phyloP scores from a whole-genome alignment of 805 yeast species.

The Novakomyces olei region DNA sequence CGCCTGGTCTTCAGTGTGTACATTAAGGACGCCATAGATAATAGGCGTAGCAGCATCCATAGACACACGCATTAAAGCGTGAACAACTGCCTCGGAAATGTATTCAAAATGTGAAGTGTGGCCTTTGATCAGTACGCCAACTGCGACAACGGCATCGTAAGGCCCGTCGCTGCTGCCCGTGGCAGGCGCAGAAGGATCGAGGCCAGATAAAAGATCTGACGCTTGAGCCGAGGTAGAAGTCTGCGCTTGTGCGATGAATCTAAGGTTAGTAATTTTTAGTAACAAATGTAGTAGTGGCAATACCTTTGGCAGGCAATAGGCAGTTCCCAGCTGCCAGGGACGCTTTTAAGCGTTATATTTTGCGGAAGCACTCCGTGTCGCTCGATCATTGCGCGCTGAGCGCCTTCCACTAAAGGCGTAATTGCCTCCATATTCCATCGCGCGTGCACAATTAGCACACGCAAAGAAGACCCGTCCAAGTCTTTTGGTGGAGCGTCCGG shows the following conservation, averaged over 20 bases:
- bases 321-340: slow-evolving; percentile 88
- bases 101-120: slow-evolving; percentile 96
- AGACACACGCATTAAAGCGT: slow-evolving; percentile 66
- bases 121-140: slow-evolving; percentile 89
- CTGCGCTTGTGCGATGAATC: too few species aligned
- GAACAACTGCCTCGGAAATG: slow-evolving; percentile 74
- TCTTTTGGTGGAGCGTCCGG: too few species aligned
- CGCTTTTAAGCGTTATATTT: slow-evolving; percentile 61
- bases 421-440: slow-evolving; percentile 79
- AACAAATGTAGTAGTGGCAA: background rate
- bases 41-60: slow-evolving; percentile 51
- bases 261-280: slow-evolving; percentile 8
- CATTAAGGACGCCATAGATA: slow-evolving; percentile 81
- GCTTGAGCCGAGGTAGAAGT: too few species aligned
- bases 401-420: slow-evolving; percentile 60
- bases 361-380: slow-evolving; percentile 50
- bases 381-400: slow-evolving; percentile 29
- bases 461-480: too few species aligned
- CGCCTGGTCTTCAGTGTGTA: slow-evolving; percentile 87
- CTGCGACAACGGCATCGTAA: slow-evolving; percentile 74
- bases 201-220: slow-evolving; percentile 8
- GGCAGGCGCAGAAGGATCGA: slow-evolving; percentile 5
- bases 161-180: slow-evolving; percentile 12
- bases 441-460: slow-evolving; percentile 79
- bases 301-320: slow-evolving; percentile 21